Percentiles rank a stretch among this genome's conserved stretches.
Conservation (phyloP, 371 early-diverging fungal genomes). For the Mycotypha africana region DNA sequence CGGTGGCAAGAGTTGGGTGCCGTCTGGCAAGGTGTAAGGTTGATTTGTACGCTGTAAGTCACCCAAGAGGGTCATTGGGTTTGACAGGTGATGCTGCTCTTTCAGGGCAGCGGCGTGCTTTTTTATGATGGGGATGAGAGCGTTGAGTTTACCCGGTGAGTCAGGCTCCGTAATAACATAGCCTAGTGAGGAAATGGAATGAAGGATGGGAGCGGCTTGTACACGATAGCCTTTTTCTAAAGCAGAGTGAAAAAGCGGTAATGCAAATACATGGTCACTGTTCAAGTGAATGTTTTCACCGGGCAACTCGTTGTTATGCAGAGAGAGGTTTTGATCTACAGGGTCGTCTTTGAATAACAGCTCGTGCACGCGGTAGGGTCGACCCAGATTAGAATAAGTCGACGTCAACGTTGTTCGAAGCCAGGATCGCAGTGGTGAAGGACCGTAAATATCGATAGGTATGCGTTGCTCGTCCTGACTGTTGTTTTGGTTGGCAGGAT, state of each 20-base stretch:
- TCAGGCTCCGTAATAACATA: conserved; percentile 43
- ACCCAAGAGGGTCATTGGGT: conserved; percentile 43
- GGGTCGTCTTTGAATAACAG: conserved; percentile 21
- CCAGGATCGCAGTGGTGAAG: conserved; percentile 42
- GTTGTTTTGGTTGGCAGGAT: conserved; percentile 10
- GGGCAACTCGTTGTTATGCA: conserved; percentile 37
- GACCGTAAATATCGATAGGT: conserved; percentile 53
- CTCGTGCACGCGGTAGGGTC: conserved; percentile 45
- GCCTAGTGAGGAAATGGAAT: conserved; percentile 52
- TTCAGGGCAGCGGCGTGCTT: conserved; percentile 30
- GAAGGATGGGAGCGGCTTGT: conserved; percentile 36
- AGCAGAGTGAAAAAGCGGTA: background rate
- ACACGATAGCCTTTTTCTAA: conserved; percentile 23
- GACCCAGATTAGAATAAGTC: conserved; percentile 33
- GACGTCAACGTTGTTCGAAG: conserved; percentile 39
- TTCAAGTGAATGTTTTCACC: conserved; percentile 22
- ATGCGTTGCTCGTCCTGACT: background rate
- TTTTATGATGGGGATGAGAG: conserved; percentile 34
- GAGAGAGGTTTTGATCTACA: conserved; percentile 9
- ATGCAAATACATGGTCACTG: background rate
- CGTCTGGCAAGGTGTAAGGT: conserved; percentile 43
- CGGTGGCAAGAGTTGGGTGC: conserved; percentile 29
- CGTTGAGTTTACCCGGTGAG: conserved; percentile 37
- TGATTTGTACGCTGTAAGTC: conserved; percentile 37
- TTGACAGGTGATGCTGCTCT: conserved; percentile 24